Conservation (phyloP, 2,329 filamentous ascomycete genomes). For the Paecilomyces fulvus region DNA sequence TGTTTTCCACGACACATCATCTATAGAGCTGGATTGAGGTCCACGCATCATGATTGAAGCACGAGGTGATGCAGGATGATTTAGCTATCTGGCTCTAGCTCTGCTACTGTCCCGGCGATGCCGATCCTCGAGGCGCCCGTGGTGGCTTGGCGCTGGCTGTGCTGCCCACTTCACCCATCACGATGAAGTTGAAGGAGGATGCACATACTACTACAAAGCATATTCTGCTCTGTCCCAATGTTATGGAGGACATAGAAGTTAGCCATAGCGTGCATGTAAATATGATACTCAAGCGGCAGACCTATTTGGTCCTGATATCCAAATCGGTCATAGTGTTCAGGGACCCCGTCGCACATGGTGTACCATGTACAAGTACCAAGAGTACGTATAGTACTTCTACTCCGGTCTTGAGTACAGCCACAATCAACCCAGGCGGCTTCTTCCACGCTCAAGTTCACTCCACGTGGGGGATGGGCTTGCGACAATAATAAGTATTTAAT, state of each 20-base stretch:
- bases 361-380: too few species aligned
- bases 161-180: too few species aligned
- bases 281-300: neutral
- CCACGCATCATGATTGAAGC: neutral
- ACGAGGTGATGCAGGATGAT: neutral
- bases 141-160: neutral
- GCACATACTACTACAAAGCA: neutral
- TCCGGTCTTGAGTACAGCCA: neutral
- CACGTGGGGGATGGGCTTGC: neutral
- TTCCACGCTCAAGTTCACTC: neutral
- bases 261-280: neutral
- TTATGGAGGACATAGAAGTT: neutral
- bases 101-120: neutral
- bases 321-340: neutral
- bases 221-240: neutral
- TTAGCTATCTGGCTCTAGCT: neutral
- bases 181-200: neutral
- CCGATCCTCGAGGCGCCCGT: neutral
- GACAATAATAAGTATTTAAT: too few species aligned
- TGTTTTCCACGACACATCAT: neutral
- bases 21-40: neutral
- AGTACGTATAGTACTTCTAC: neutral
- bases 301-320: neutral
- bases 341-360: neutral
- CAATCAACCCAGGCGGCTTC: neutral